A percentile compares a stretch with the other conserved stretches of the same genome.
Evolutionary conservation across 2,329 filamentous ascomycete genomes (phyloP).

Genomic region (Cytospora leucostoma): DNA sequence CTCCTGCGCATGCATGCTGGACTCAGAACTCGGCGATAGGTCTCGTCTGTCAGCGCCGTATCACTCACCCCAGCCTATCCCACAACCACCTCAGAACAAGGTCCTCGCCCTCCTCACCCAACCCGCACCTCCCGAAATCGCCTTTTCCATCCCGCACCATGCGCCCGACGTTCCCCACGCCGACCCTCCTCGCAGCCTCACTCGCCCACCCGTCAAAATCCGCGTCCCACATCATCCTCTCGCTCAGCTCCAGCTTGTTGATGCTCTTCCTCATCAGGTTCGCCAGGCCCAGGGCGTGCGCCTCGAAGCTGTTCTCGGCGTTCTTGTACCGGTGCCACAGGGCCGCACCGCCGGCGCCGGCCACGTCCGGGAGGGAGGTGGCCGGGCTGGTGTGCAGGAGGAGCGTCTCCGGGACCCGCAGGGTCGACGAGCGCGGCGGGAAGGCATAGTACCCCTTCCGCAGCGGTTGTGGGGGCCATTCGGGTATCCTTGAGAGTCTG

Average conservation of each 20-base stretch:
- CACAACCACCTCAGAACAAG: slow-evolving; percentile 22
- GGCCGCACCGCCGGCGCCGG: slow-evolving; percentile 20
- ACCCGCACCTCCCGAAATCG: slow-evolving; percentile 15
- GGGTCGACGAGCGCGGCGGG: slow-evolving; percentile 49
- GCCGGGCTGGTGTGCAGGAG: slow-evolving; percentile 48
- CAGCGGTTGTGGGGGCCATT: slow-evolving; percentile 33
- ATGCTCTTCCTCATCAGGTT: slow-evolving; percentile 52
- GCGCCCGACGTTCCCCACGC: slow-evolving; percentile 40
- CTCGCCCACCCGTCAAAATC: slow-evolving; percentile 38
- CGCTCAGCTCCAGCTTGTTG: slow-evolving; percentile 47
- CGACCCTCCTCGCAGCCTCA: slow-evolving; percentile 43
- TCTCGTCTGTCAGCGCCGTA: too few species aligned
- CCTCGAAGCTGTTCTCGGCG: slow-evolving; percentile 45
- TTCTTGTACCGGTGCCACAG: slow-evolving; percentile 24
- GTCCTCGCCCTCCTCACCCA: slow-evolving; percentile 15
- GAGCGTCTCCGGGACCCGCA: slow-evolving; percentile 52
- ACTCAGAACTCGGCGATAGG: not conserved
- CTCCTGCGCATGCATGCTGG: not conserved
- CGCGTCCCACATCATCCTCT: slow-evolving; percentile 45
- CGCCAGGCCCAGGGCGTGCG: slow-evolving; percentile 51
- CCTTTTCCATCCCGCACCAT: slow-evolving; percentile 31
- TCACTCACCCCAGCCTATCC: slow-evolving; percentile 10
- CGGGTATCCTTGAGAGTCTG: not conserved
- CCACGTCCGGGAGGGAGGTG: slow-evolving; percentile 18
- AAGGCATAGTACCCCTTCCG: slow-evolving; percentile 49